phyloP scores from a whole-genome alignment of 805 yeast genomes.

The Alloascoidea hylecoeti region DNA sequence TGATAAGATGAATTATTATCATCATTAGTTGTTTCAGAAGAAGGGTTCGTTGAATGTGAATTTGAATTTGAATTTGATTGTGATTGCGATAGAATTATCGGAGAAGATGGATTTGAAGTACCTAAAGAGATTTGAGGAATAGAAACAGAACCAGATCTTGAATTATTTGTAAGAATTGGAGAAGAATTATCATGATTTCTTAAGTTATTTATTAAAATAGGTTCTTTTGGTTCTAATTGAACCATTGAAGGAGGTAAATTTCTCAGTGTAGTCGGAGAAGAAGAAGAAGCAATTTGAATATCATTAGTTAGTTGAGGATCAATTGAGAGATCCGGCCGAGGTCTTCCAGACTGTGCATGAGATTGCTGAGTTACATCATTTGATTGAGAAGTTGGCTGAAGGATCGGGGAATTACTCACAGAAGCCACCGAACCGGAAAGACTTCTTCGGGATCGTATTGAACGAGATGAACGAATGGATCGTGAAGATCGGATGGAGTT shows the following conservation, averaged over 20 bases:
- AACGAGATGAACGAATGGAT: conserved; percentile 16
- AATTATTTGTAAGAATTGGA: neutral
- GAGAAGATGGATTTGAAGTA: no score
- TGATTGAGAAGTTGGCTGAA: no score
- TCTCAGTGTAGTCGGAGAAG: conserved; percentile 16
- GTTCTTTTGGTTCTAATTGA: conserved; percentile 57
- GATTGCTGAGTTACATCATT: no score
- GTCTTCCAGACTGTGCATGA: no score
- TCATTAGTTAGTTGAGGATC: no score
- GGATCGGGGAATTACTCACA: no score
- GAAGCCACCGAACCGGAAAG: no score
- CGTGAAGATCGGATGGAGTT: conserved; percentile 19
- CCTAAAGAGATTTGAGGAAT: neutral
- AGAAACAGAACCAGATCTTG: conserved; percentile 5
- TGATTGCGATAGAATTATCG: no score
- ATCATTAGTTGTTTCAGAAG: conserved; percentile 7
- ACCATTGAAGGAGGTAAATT: conserved; percentile 62
- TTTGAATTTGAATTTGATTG: conserved; percentile 8
- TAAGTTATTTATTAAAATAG: conserved; percentile 52
- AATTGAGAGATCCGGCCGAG: no score
- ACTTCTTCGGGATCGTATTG: conserved; percentile 10
- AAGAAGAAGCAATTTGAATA: no score
- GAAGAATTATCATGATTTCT: conserved; percentile 28
- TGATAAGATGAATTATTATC: conserved; percentile 5
- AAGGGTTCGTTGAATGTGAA: conserved; percentile 3